A percentile compares a stretch with the other conserved stretches of the same genome.
These are phyloP conservation scores for Metschnikowia noctiluminum DNA, from an alignment of 805 yeast genomes.

Conservation along the genomic window DNA sequence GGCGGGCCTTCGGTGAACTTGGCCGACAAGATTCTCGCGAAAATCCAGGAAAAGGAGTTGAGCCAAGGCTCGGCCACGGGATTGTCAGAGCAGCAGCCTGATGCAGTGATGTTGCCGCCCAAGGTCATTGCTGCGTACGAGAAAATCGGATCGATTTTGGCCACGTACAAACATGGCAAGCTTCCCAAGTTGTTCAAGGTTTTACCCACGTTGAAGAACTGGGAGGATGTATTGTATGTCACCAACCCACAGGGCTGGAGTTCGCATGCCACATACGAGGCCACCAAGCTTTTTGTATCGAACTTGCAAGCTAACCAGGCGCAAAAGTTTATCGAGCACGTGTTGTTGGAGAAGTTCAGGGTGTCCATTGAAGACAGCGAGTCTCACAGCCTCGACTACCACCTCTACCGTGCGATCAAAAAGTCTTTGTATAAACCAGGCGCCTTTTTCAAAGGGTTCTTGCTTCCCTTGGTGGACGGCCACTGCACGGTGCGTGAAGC, in stretches of 20 bases:
- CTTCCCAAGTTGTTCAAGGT: conserved; percentile 96
- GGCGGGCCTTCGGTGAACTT: conserved; percentile 52
- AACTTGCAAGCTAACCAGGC: conserved; percentile 85
- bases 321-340: conserved; percentile 70
- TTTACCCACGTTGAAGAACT: conserved; percentile 84
- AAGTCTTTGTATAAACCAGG: conserved; percentile 95
- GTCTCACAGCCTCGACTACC: conserved; percentile 82
- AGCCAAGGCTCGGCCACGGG: conserved; percentile 16
- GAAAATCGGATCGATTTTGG: conserved; percentile 81
- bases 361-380: conserved; percentile 67
- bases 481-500: conserved; percentile 93
- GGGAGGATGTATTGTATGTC: conserved; percentile 93
- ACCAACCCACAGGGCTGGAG: conserved; percentile 95
- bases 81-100: conserved; percentile 25
- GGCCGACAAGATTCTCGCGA: conserved; percentile 93
- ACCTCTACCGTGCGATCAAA: conserved; percentile 85
- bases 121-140: conserved; percentile 94
- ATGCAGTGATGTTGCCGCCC: conserved; percentile 87
- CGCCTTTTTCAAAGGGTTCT: conserved; percentile 94
- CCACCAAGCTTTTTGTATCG: conserved; percentile 90
- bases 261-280: conserved; percentile 91
- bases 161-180: conserved; percentile 92
- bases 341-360: conserved; percentile 70
- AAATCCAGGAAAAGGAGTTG: conserved; percentile 70
- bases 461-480: conserved; percentile 86